phyloP scores from a whole-genome alignment of 1,284 basidiomycete genomes.

The Schizophyllum amplum region DNA sequence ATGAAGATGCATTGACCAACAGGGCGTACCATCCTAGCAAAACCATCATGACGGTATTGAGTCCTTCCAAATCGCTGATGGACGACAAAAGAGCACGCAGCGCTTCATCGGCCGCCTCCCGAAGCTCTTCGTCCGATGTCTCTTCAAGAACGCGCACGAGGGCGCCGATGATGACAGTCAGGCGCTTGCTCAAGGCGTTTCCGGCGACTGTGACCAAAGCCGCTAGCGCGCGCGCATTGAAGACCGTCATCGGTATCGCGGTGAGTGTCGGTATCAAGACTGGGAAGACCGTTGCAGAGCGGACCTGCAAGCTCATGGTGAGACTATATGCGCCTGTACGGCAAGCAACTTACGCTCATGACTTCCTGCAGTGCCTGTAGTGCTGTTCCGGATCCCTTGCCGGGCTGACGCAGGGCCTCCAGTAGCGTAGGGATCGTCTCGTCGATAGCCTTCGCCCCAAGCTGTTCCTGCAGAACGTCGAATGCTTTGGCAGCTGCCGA shows the following conservation, averaged over 20 bases:
- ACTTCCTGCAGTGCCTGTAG: constrained; percentile 90
- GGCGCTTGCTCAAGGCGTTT: constrained; percentile 75
- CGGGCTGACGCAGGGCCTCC: constrained; percentile 87
- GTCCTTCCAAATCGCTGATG: constrained; percentile 76
- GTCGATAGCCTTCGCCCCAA: constrained; percentile 90
- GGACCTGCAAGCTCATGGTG: constrained; percentile 44
- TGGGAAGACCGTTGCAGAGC: constrained; percentile 93
- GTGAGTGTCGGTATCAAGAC: constrained; percentile 95
- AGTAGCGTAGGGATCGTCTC: constrained; percentile 94
- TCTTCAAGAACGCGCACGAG: constrained; percentile 67
- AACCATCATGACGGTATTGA: constrained; percentile 83
- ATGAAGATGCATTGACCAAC: background rate
- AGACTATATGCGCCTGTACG: background rate
- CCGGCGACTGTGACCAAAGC: constrained; percentile 93
- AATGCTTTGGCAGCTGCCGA: constrained; percentile 91
- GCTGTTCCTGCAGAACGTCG: constrained; percentile 85
- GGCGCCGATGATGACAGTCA: constrained; percentile 70
- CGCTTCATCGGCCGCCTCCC: constrained; percentile 70
- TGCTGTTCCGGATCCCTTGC: constrained; percentile 90
- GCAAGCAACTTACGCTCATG: constrained; percentile 66
- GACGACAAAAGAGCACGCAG: constrained; percentile 68
- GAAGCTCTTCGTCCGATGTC: constrained; percentile 62
- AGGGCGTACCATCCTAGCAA: constrained; percentile 77
- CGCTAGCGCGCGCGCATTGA: constrained; percentile 91
- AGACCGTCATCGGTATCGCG: constrained; percentile 84